Evolutionary conservation across 2,329 filamentous ascomycete species (phyloP).

Genomic region (Cercospora zeina): DNA sequence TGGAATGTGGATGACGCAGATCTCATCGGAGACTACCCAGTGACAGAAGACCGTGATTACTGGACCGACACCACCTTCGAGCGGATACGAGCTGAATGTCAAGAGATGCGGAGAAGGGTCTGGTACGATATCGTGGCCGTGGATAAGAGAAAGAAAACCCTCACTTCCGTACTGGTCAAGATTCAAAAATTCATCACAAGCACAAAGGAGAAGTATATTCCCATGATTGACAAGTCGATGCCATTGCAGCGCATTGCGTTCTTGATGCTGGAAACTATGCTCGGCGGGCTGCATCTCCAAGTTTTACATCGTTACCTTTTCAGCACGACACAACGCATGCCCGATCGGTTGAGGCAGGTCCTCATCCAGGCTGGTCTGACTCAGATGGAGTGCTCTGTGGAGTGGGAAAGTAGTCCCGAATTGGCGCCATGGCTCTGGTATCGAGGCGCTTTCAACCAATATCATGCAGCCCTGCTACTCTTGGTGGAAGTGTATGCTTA

Average conservation of each 20-base stretch:
- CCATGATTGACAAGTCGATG: conserved; percentile 59
- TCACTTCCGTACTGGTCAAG: conserved; percentile 66
- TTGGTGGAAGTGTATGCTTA: conserved; percentile 66
- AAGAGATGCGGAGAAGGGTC: conserved; percentile 69
- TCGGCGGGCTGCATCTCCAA: conserved; percentile 65
- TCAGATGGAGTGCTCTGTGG: conserved; percentile 57
- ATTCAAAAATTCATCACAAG: conserved; percentile 67
- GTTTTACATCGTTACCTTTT: conserved; percentile 68
- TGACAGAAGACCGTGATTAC: conserved; percentile 50
- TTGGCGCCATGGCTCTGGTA: conserved; percentile 69
- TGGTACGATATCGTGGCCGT: conserved; percentile 69
- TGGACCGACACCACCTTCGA: conserved; percentile 70
- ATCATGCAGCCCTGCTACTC: conserved; percentile 68
- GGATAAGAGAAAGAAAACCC: conserved; percentile 60
- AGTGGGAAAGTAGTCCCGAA: conserved; percentile 55
- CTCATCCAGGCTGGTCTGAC: conserved; percentile 62
- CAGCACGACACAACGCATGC: conserved; percentile 52
- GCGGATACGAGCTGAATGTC: conserved; percentile 69
- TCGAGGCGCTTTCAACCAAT: conserved; percentile 68
- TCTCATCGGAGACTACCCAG: conserved; percentile 49
- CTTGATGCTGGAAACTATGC: conserved; percentile 64
- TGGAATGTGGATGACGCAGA: conserved; percentile 69
- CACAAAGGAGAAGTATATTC: conserved; percentile 66
- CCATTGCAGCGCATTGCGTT: conserved; percentile 65
- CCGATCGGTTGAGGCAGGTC: conserved; percentile 63